Evolutionary conservation across 176 grass and related monocot genomes (phyloP).

Genomic region (Dendrocalamus sinicus): DNA sequence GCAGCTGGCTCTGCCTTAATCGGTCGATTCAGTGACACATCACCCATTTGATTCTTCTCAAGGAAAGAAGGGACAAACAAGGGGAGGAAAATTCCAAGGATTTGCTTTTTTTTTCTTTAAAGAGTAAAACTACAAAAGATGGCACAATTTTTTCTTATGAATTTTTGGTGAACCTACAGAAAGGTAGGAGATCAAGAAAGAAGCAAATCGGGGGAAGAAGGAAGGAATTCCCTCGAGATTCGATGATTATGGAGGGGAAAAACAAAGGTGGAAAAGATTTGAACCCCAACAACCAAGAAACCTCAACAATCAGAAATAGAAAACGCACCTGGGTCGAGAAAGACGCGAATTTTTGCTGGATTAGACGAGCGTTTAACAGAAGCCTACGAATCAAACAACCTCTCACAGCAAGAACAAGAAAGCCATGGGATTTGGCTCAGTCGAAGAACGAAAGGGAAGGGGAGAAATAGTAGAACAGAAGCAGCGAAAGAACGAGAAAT

Average conservation of each 20-base stretch:
- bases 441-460: neutral
- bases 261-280: neutral
- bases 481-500: constrained; percentile 6
- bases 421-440: neutral
- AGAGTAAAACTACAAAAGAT: neutral
- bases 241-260: neutral
- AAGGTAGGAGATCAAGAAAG: constrained; percentile 10
- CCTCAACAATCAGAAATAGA: neutral
- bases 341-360: neutral
- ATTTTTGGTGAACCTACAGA: neutral
- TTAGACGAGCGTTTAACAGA: neutral
- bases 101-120: neutral
- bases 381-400: neutral
- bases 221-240: neutral
- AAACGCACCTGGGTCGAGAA: neutral
- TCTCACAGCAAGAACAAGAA: neutral
- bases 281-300: constrained; percentile 31
- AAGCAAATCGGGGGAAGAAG: neutral
- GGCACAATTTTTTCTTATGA: neutral
- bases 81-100: neutral
- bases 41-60: constrained; percentile 31
- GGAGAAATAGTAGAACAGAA: neutral
- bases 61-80: neutral
- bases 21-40: constrained; percentile 46
- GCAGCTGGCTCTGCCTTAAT: constrained; percentile 36